Evolutionary conservation across 2,329 filamentous ascomycete species (phyloP), one percentile per base, ranked within the genome.

Genomic region (Rachicladosporium sp.): DNA sequence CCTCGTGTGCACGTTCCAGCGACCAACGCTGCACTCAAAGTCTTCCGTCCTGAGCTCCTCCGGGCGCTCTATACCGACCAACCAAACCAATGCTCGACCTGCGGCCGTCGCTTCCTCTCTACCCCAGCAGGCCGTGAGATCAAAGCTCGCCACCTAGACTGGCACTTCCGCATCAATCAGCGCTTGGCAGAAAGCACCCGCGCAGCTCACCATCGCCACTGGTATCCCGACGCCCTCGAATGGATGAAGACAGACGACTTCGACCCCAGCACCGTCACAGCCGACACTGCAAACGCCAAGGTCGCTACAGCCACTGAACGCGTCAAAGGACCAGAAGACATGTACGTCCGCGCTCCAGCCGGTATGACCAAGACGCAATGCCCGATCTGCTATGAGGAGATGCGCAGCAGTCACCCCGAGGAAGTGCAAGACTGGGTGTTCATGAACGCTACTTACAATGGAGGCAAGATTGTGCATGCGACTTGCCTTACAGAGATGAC

Each of bases 341-440:
- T 79, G 50, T 94, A 83, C 57, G 82, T 98, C 9, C 76, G 79
- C 2, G 88, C 91, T 1, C 91, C 89, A 0, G 82, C 88, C 37
- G 73, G 78, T 12, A 72, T 76, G 19, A 70, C 82, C 19, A 75
- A 80, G 42, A 88, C 86, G 55, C 81, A 76, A 10, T 98, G 91
- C 55, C 86, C 87, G 2, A 93, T 98, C 50, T 96, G 91, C 59
- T 88, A 94, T 59, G 91, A 98, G 58, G 82, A 82, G 49, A 96
- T 98, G 52, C 82, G 93, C 63, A 86, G 83, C 48, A 82, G 82
- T 48, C 96, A 87, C 15, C 78, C 89, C 5, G 86, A 93, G 51
- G 86, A 93, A 46, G 83, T 82, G 11, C 87, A 96, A 61, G 89
- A 98, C 55, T 96, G 88, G 74, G 89, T 98, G 31, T 96, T 91